Evolutionary conservation across 192 early-diverging fungal genomes (phyloP), one percentile per base, ranked within the genome.

Genomic region (Borealophlyctis nickersoniae): DNA sequence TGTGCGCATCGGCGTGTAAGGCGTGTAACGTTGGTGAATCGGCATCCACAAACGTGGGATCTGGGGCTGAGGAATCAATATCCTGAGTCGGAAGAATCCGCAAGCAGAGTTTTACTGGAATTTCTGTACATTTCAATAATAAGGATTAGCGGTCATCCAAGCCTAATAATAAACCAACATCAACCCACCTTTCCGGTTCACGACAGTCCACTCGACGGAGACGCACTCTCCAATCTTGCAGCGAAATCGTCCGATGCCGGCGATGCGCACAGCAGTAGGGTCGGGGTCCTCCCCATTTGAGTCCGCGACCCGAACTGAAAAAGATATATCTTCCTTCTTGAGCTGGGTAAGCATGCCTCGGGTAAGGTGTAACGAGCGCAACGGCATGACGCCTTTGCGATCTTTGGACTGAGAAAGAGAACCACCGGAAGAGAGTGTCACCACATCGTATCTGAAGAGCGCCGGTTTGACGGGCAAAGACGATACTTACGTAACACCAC

Each of bases 301-400:
- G 1, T 28, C n/a, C 57, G 31, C 22, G 22, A 71, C 65, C 36
- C 50, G 22, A 27, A 89, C 74, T 39, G 76, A 63, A 60, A 88
- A 84, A 7, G 74, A 74, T 22, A 91, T 74, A 52, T 87, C 83
- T 58, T 87, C 80, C 62, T 81, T 79, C 53, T 78, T 76, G 36
- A 90, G 63, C 14, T 83, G 77, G n/a, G 69, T 69, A 33, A 88
- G 58, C 77, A 87, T 83, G 22, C 66, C 57, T n/a, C 72, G 65
- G 4, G 69, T 73, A 14, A 91, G 52, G 52, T 84, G 67, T 14
- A 89, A 58, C 0, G 73, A 76, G 9, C 89, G 62, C 36, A 91
- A 50, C 36, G 81, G 69, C 52, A 89, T 65, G 9, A 70, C 64
- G 23, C 88, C 88, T 53, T 67, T 71, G 24, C 86, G 76, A 0